Evolutionary conservation across 2,329 filamentous ascomycete species (phyloP), one percentile per base, ranked within the genome.

Genomic region (Furcasterigmium furcatum): DNA sequence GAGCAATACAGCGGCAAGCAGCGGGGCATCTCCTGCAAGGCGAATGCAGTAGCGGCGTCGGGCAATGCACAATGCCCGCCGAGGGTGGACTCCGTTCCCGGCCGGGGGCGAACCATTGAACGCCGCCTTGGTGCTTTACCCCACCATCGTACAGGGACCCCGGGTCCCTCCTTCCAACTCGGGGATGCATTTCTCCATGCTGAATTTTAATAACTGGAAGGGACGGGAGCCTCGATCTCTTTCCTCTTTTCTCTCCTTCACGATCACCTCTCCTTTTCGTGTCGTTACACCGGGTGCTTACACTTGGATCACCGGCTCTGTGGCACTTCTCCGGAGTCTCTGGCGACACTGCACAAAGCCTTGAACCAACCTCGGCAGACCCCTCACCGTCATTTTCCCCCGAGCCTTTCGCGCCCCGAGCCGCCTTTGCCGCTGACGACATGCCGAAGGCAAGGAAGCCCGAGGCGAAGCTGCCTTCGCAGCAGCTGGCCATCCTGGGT

Each of bases 401-500:
- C 24, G 12, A 27, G 24, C 24, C 24, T 27, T n/a, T n/a, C n/a
- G n/a, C 7, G 34, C 12, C 34, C 19, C 34, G 12, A 27, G 16
- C 18, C 34, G 16, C n/a, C 34, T 36, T 18, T 34, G 34, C 34
- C 34, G 18, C 41, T 21, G 20, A 44, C 38, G 50, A 44, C 36
- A 47, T 57, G 53, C 13, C 46, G 35, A 52, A 49, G 44, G 52
- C 55, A 45, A 53, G 53, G 49, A 55, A 50, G 47, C 54, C 53
- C 45, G 65, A 63, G 52, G 77, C 82, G 21, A 87, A 83, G 71
- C 75, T 94, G 73, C 88, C 89, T 1, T 73, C 80, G 35, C 80
- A 84, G 75, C 89, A 95, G 70, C 73, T 95, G 59, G 71, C 82
- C 36, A 91, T 95, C 60, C 70, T 95, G 52, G 84, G 87, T 91